Percentiles rank a stretch among this genome's conserved stretches.
These are phyloP conservation scores for Yamagishiella unicocca DNA, from an alignment of 139 green algal genomes.

Conservation along the genomic window DNA sequence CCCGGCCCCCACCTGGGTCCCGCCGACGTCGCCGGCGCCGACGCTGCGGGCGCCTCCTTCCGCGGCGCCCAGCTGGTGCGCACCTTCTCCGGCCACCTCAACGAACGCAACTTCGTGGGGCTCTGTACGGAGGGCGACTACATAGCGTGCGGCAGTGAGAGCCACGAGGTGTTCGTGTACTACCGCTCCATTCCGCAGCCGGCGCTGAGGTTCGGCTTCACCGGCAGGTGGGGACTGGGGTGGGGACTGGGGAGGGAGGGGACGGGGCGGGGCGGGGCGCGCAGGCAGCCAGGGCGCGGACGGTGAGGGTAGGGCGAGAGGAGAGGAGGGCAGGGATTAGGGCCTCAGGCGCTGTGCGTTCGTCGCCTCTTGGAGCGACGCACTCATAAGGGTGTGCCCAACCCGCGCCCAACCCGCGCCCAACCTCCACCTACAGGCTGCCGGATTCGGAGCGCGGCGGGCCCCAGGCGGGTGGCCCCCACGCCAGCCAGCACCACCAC, in stretches of 20 bases:
- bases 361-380: too few species aligned
- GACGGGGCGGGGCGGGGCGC: neutral
- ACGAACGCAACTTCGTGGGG: constrained; percentile 98
- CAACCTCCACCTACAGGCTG: neutral
- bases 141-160: constrained; percentile 90
- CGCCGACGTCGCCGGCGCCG: neutral
- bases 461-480: neutral
- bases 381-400: too few species aligned
- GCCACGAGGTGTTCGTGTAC: constrained; percentile 67
- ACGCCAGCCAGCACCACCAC: neutral
- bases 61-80: constrained; percentile 14
- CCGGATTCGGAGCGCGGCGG: neutral
- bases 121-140: constrained; percentile 80
- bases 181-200: constrained; percentile 45
- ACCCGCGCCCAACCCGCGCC: too few species aligned
- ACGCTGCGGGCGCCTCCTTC: neutral
- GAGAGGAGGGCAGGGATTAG: too few species aligned
- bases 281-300: too few species aligned
- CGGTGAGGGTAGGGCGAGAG: neutral
- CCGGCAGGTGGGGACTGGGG: neutral
- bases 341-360: too few species aligned
- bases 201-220: constrained; percentile 33
- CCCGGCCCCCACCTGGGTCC: neutral
- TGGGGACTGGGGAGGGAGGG: neutral
- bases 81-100: constrained; percentile 85